Conservation (phyloP, 1,284 basidiomycete genomes). For the Cryptococcus wingfieldii region DNA sequence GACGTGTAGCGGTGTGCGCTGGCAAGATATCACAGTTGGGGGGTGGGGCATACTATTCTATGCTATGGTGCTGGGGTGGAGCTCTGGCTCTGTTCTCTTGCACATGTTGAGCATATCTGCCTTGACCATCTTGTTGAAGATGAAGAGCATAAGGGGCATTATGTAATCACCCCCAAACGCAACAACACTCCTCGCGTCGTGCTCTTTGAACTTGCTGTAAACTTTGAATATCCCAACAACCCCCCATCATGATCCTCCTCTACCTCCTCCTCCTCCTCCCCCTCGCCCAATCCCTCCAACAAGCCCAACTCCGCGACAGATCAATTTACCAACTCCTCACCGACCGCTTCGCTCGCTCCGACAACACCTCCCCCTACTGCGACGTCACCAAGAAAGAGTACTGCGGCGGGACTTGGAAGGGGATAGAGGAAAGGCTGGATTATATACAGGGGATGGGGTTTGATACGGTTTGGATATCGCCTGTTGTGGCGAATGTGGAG, state of each 20-base stretch:
- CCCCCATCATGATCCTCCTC: constrained; percentile 1
- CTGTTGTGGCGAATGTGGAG: constrained; percentile 48
- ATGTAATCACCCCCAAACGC: too few species aligned
- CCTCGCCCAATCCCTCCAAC: constrained; percentile 7
- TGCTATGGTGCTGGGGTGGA: too few species aligned
- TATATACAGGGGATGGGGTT: constrained; percentile 50
- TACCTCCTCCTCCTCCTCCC: constrained; percentile 13
- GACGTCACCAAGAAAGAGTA: constrained; percentile 32
- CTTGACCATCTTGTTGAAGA: too few species aligned
- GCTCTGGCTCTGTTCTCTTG: too few species aligned
- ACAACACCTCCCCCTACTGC: constrained; percentile 27
- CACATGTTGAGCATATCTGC: too few species aligned
- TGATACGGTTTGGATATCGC: constrained; percentile 52
- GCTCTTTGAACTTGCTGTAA: too few species aligned
- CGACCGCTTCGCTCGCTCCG: constrained; percentile 43
- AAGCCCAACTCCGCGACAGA: constrained; percentile 33
- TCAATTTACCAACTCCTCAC: constrained; percentile 49
- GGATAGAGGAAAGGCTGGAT: constrained; percentile 39
- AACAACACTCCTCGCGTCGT: too few species aligned
- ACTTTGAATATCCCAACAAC: too few species aligned
- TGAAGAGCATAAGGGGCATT: too few species aligned
- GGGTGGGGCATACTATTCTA: too few species aligned
- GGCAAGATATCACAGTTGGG: too few species aligned
- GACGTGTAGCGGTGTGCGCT: too few species aligned
- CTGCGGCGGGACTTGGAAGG: constrained; percentile 48